Percentiles rank a stretch among this genome's conserved stretches.
Conservation (phyloP, 345 rosid genomes). For the Conringia planisiliqua region DNA sequence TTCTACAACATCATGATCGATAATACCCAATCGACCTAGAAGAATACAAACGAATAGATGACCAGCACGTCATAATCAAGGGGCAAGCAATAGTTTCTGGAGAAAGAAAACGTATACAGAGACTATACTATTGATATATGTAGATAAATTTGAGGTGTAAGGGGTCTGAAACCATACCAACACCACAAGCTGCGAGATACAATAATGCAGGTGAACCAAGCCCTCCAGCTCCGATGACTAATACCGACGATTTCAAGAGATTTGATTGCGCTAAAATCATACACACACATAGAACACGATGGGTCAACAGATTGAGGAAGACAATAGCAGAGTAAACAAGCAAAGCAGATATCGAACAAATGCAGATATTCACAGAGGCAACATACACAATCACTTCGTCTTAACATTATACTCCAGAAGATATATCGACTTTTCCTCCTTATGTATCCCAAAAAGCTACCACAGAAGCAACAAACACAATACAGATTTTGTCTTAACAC, state of each 20-base stretch:
- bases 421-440: neutral
- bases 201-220: slow-evolving; percentile 85
- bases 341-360: neutral
- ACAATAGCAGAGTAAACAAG: neutral
- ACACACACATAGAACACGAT: neutral
- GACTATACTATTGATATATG: neutral
- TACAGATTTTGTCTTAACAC: neutral
- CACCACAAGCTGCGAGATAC: slow-evolving; percentile 91
- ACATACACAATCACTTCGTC: neutral
- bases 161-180: slow-evolving; percentile 46
- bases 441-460: neutral
- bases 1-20: slow-evolving; percentile 93
- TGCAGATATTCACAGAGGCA: neutral
- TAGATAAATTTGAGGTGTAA: neutral
- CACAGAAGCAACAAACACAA: neutral
- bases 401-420: neutral
- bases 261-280: slow-evolving; percentile 62
- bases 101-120: neutral
- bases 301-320: neutral
- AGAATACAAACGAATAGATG: neutral
- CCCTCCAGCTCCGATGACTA: slow-evolving; percentile 96
- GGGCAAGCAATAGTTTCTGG: neutral
- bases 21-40: slow-evolving; percentile 83
- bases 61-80: neutral
- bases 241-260: slow-evolving; percentile 69